Evolutionary conservation across 202 grass and related monocot species (phyloP), one percentile per base, ranked within the genome.

Genomic region (Brachypodium distachyon): DNA sequence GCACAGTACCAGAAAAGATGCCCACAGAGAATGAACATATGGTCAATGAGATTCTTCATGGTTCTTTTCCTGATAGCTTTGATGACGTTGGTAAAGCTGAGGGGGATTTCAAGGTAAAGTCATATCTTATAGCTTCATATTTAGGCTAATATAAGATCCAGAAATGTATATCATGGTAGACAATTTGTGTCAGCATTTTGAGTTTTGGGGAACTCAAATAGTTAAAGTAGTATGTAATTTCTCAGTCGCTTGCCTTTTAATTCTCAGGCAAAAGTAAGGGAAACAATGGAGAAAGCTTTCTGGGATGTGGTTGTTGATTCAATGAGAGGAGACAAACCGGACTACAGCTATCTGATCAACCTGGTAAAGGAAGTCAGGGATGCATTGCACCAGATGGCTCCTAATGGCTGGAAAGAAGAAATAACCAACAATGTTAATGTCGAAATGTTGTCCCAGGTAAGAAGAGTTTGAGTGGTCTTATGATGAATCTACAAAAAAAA

Each of bases 31-130:
- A 99, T 83, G 96, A 95, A 59, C 78, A 92, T 16, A 91, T 99
- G 75, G 96, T 99, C 59, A 99, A 99, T 89, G 96, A 95, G 48
- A 99, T 99, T 54, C 83, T 99, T 56, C 91, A 95, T 87, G 80
- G 70, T 56, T 82, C 72, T 82, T 80, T 90, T 67, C 33, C 85
- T 81, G 71, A 72, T 49, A 75, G 83, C 70, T 74, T 86, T 84
- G 78, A 77, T 68, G 58, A 43, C 60, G 57, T 32, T 49, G 79
- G 68, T 60, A 70, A 7, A 62, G 54, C 88, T 67, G 87, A 94
- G 50, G 61, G 78, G 49, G 77, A 68, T 68, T 80, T 92, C 36
- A 85, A 94, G 91, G 95, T 98, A 74, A 72, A 76, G 18, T 54
- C 69, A 22, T 9, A 21, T 79, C 17, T 51, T 69, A 78, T 78